Evolutionary conservation across 805 yeast genomes (phyloP), one percentile per base, ranked within the genome.

Genomic region (Yamadazyma ubonensis): DNA sequence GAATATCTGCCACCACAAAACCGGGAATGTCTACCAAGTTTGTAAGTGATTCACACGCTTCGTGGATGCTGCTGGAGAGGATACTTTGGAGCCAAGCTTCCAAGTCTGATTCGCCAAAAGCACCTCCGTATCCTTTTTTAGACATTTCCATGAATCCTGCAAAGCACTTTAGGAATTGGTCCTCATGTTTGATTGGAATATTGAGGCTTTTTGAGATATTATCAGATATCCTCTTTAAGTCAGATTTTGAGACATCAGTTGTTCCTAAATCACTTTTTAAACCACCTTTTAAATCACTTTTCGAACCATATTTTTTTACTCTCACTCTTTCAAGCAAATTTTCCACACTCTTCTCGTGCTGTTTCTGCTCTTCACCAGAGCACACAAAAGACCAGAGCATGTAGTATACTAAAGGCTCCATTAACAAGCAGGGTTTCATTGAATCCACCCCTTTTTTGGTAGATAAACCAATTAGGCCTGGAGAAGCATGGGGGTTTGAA

Each of bases 1-100:
- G 48, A 4, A 73, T 50, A 42, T 73, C 76, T 1, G 59, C 53
- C 1, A 59, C 33, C 1, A 73, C 58, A 49, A 65, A 69, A 0
- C 64, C 49, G 0, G 79, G 78, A 11, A 71, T 55, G 2, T 52
- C 45, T 1, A 53, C 38, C 7, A 55, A 42, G 12, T 61, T 57
- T 0, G 59, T 35, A 7, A 73, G 48, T 2, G 61, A 43, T 2
- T 43, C 27, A 41, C 75, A 70, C 3, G 72, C 62, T 2, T 49
- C 52, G 5, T 54, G 45, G 8, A 73, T 55, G 28, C 46, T 51
- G 0, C 59, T 46, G 0, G 75, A 52, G 3, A 48, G 30, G 0
- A 71, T 45, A 4, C 71, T 63, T 5, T 42, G 45, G 2, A 67
- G 53, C 72, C 72, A 69, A 10, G 30, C 45, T 3, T 31, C 20